A percentile compares a stretch with the other conserved stretches of the same genome.
Evolutionary conservation across 164 flowering plant species (phyloP).

Genomic region (Taxillus chinensis): DNA sequence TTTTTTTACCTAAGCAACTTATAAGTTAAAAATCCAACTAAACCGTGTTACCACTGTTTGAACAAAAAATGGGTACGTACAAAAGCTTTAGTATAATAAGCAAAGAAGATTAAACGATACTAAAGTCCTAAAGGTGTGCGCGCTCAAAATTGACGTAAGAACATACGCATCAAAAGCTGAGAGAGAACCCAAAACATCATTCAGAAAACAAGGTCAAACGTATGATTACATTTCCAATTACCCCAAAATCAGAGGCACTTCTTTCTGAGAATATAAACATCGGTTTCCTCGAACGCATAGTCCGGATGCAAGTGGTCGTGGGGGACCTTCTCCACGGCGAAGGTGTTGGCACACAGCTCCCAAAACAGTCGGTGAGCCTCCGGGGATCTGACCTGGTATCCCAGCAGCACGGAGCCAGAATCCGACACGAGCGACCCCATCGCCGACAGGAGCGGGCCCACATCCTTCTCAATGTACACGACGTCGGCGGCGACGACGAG

Average conservation of each 20-base stretch:
- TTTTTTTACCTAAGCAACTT: no score
- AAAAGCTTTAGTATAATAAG: no score
- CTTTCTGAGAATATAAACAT: conserved; percentile 63
- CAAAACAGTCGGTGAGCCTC: conserved; percentile 77
- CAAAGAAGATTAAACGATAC: no score
- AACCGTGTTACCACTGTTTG: no score
- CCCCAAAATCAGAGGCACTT: conserved; percentile 15
- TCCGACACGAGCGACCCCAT: conserved; percentile 58
- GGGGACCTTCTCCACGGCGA: conserved; percentile 55
- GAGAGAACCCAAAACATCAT: no score
- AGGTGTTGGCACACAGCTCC: conserved; percentile 51
- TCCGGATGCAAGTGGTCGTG: conserved; percentile 78
- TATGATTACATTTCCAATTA: background rate
- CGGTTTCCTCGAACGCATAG: conserved; percentile 77
- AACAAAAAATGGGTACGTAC: no score
- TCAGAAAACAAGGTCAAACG: background rate
- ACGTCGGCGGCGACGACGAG: conserved; percentile 81
- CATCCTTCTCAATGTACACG: conserved; percentile 75
- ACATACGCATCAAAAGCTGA: no score
- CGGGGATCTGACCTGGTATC: conserved; percentile 77
- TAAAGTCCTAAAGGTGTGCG: no score
- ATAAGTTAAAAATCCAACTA: no score
- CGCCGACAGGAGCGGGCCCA: conserved; percentile 37
- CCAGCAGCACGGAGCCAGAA: conserved; percentile 61
- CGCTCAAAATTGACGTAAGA: no score